Evolutionary conservation across 2,329 filamentous ascomycete genomes (phyloP).

Genomic region (Samsoniella hepiali): DNA sequence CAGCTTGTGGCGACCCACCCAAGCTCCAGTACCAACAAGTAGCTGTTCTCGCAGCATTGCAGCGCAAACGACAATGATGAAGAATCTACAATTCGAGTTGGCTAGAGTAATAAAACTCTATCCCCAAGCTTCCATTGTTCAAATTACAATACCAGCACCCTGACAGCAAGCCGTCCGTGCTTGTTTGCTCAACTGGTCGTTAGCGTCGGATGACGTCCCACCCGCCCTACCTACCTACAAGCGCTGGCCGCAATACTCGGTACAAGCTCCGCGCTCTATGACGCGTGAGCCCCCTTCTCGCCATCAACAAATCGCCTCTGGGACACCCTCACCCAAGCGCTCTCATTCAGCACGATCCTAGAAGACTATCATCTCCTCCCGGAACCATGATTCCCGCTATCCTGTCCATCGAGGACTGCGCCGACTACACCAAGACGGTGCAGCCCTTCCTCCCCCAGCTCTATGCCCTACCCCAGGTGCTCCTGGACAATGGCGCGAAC

Average conservation of each 20-base stretch:
- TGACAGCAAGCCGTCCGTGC: neutral
- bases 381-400: slow-evolving; percentile 67
- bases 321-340: neutral
- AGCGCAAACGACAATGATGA: neutral
- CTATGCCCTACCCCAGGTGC: slow-evolving; percentile 63
- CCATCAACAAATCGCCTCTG: slow-evolving; percentile 4
- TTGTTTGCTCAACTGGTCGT: neutral
- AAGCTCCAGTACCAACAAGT: neutral
- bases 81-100: neutral
- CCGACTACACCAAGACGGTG: slow-evolving; percentile 71
- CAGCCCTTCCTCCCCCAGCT: slow-evolving; percentile 71
- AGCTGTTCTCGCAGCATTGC: neutral
- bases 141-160: neutral
- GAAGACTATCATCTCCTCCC: neutral
- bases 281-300: slow-evolving; percentile 14
- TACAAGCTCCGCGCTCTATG: slow-evolving; percentile 7
- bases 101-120: too few relatives aligned
- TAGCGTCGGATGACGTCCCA: slow-evolving; percentile 18
- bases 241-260: neutral
- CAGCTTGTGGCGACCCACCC: slow-evolving; percentile 12
- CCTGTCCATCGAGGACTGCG: slow-evolving; percentile 67
- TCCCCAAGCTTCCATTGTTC: neutral
- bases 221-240: slow-evolving; percentile 4
- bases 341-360: neutral
- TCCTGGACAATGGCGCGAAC: slow-evolving; percentile 58